Percentiles rank a stretch among this genome's conserved stretches.
These are phyloP conservation scores for Globisporangium parvum DNA, from an alignment of 352 stramenopile genomes.

Conservation along the genomic window DNA sequence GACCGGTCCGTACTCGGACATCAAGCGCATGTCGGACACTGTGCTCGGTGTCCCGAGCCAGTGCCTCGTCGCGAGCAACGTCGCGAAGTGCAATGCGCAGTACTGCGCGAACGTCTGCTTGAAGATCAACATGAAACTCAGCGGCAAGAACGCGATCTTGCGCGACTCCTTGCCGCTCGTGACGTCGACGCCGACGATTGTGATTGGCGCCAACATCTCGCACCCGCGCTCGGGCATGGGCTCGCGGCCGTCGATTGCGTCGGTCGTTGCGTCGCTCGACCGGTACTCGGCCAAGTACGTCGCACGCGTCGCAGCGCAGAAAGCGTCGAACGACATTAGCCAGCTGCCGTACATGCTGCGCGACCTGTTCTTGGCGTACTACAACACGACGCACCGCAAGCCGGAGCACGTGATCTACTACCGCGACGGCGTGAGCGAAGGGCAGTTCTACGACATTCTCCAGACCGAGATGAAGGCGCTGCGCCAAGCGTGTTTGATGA, in stretches of 20 bases:
- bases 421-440: conserved; percentile 81
- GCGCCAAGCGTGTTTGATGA: conserved; percentile 32
- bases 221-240: conserved; percentile 53
- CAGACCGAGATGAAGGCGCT: conserved; percentile 52
- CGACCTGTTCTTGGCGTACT: conserved; percentile 76
- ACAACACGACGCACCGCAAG: conserved; percentile 60
- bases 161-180: conserved; percentile 38
- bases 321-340: conserved; percentile 43
- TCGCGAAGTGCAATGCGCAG: conserved; percentile 33
- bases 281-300: conserved; percentile 52
- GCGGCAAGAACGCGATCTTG: conserved; percentile 57
- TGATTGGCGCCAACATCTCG: conserved; percentile 75
- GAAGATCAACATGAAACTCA: conserved; percentile 79
- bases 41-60: conserved; percentile 64
- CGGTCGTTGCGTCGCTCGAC: conserved; percentile 77
- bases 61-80: conserved; percentile 52
- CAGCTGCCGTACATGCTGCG: conserved; percentile 54
- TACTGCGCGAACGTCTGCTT: conserved; percentile 66
- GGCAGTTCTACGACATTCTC: conserved; percentile 73
- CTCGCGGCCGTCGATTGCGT: conserved; percentile 65
- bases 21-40: conserved; percentile 71
- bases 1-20: conserved; percentile 45
- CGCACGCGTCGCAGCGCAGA: conserved; percentile 50
- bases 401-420: conserved; percentile 83
- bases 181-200: conserved; percentile 49